phyloP scores from a whole-genome alignment of 306 rosid species.

The Gillenia trifoliata region DNA sequence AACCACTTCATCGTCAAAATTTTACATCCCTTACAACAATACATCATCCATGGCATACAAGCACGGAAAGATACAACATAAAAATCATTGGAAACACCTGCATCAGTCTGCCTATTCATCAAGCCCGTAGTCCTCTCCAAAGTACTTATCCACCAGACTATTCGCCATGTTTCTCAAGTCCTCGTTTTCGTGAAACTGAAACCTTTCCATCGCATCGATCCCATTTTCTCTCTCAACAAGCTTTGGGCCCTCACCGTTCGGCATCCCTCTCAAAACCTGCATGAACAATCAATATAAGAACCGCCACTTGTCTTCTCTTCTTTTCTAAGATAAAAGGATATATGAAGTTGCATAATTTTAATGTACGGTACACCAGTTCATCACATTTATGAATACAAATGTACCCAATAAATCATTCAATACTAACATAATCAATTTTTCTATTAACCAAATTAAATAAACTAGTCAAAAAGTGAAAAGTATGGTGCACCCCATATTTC shows the following conservation, averaged over 20 bases:
- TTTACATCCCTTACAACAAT: constrained; percentile 9
- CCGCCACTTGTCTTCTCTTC: neutral
- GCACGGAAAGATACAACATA: neutral
- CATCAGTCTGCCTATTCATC: constrained; percentile 34
- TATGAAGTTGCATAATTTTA: neutral
- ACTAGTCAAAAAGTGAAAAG: neutral
- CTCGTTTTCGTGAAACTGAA: constrained; percentile 94
- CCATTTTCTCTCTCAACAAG: constrained; percentile 91
- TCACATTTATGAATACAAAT: neutral
- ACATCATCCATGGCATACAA: neutral
- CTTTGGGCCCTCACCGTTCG: constrained; percentile 71
- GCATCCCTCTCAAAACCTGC: constrained; percentile 95
- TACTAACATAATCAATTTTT: neutral
- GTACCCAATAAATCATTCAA: neutral
- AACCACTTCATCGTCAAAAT: neutral
- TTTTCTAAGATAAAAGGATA: neutral
- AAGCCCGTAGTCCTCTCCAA: constrained; percentile 87
- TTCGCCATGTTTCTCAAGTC: constrained; percentile 90
- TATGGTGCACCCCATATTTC: neutral
- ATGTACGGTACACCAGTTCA: neutral
- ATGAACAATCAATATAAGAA: neutral
- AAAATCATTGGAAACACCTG: neutral
- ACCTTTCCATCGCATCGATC: constrained; percentile 95
- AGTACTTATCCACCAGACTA: constrained; percentile 77
- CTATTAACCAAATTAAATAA: neutral